A percentile compares a stretch with the other conserved stretches of the same genome.
phyloP scores from a whole-genome alignment of 2,329 filamentous ascomycete genomes.

The Paecilomyces fulvus region DNA sequence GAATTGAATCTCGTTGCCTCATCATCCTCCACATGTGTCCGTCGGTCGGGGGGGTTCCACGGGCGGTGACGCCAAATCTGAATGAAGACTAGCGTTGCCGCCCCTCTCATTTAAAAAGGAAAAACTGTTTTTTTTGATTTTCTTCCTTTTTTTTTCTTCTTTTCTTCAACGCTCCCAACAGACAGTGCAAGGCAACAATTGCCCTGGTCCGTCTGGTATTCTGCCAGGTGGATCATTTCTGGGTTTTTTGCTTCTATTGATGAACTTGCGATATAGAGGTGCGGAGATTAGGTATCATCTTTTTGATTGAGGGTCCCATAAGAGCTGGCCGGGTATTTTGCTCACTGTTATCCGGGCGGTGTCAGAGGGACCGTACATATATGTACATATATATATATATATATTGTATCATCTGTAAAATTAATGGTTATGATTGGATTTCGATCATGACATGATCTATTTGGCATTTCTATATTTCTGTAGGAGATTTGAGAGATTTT shows the following conservation, averaged over 20 bases:
- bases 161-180: conserved; percentile 61
- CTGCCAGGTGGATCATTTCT: conserved; percentile 48
- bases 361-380: conserved; percentile 74
- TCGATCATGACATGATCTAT: neutral
- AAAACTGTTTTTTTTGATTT: conserved; percentile 6
- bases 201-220: conserved; percentile 54
- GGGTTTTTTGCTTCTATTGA: conserved; percentile 51
- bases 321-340: conserved; percentile 63
- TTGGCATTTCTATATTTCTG: conserved; percentile 1
- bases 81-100: conserved; percentile 19
- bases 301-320: conserved; percentile 51
- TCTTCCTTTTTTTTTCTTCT: conserved; percentile 30
- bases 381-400: conserved; percentile 43
- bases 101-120: conserved; percentile 3
- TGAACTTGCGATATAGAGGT: conserved; percentile 55
- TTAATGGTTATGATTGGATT: neutral
- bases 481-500: neutral
- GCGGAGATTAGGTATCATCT: conserved; percentile 40
- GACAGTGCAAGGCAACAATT: conserved; percentile 76
- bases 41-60: neutral
- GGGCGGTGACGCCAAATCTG: conserved; percentile 3
- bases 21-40: conserved; percentile 1
- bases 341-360: conserved; percentile 63
- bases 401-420: neutral
- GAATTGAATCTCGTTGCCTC: neutral